These are phyloP conservation scores for Guyanaporus albipodus DNA, from an alignment of 768 basidiomycete genomes.

Conservation along the genomic window DNA sequence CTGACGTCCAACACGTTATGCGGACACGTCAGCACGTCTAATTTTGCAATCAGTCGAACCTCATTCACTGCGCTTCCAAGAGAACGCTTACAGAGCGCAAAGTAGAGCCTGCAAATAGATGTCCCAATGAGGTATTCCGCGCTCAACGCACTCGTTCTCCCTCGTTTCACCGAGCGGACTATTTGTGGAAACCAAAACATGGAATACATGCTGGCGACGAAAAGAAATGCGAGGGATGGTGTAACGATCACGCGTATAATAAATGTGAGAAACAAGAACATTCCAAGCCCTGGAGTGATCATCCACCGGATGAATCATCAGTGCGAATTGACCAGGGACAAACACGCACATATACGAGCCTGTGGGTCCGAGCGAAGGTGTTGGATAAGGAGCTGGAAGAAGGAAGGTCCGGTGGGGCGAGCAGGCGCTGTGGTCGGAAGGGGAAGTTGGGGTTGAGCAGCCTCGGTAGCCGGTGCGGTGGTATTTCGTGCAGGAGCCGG, in stretches of 20 bases:
- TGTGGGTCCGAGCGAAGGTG: constrained; percentile 68
- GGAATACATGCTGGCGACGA: constrained; percentile 68
- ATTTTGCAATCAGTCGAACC: not conserved
- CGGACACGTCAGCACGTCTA: constrained; percentile 82
- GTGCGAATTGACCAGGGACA: not conserved
- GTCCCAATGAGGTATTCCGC: constrained; percentile 75
- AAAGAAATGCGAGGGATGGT: constrained; percentile 59
- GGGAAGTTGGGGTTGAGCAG: constrained; percentile 16
- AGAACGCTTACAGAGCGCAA: constrained; percentile 64
- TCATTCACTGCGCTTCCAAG: not conserved
- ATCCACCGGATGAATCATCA: constrained; percentile 6
- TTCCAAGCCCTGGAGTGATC: constrained; percentile 49
- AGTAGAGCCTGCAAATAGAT: constrained; percentile 63
- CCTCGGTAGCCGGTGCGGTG: constrained; percentile 1
- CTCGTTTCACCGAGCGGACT: constrained; percentile 65
- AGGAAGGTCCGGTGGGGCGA: constrained; percentile 15
- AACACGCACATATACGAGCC: constrained; percentile 59
- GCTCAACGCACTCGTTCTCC: constrained; percentile 63
- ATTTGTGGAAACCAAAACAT: constrained; percentile 87
- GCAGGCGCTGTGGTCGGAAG: constrained; percentile 19
- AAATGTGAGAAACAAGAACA: constrained; percentile 66
- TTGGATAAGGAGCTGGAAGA: constrained; percentile 51
- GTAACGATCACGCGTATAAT: constrained; percentile 73
- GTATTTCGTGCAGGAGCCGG: constrained; percentile 6
- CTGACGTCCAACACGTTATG: constrained; percentile 83